Evolutionary conservation across 176 grass and related monocot species (phyloP).

Genomic region (Urochloa ruziziensis): DNA sequence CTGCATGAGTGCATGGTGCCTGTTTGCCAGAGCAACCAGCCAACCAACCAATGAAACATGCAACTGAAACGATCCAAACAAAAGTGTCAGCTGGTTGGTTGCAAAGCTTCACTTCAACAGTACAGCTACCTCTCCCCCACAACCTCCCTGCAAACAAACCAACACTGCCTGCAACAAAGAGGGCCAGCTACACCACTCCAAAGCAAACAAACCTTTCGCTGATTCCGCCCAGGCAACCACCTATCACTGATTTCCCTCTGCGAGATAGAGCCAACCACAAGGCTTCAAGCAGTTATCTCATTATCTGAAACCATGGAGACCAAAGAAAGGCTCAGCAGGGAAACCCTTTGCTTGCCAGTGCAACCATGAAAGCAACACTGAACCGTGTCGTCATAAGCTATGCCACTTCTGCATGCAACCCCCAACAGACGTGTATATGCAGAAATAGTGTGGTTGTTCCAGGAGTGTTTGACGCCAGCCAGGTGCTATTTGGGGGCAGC

Average conservation of each 20-base stretch:
- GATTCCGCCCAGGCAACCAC: conserved; percentile 2
- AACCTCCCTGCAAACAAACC: conserved; percentile 4
- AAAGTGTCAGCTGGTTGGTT: conserved; percentile 18
- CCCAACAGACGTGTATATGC: not conserved
- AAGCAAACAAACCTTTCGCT: not conserved
- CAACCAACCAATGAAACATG: not conserved
- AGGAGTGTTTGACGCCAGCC: not conserved
- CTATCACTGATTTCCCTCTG: not conserved
- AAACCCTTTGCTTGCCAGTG: not conserved
- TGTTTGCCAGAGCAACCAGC: not conserved
- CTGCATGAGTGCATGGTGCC: not conserved
- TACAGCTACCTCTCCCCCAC: conserved; percentile 18
- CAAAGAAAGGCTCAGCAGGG: not conserved
- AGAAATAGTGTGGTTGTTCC: not conserved
- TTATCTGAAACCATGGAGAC: not conserved
- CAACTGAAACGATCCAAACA: conserved; percentile 4
- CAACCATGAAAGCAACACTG: conserved; percentile 21
- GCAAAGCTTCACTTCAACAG: conserved; percentile 15
- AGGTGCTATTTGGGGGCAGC: conserved; percentile 14
- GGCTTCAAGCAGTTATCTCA: not conserved
- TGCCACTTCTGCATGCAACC: not conserved
- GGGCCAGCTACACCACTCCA: conserved; percentile 6
- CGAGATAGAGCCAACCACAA: conserved; percentile 17
- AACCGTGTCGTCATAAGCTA: not conserved
- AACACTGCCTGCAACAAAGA: not conserved